These are phyloP conservation scores for Puya raimondii DNA, from an alignment of 176 grass and related monocot genomes.

Conservation along the genomic window DNA sequence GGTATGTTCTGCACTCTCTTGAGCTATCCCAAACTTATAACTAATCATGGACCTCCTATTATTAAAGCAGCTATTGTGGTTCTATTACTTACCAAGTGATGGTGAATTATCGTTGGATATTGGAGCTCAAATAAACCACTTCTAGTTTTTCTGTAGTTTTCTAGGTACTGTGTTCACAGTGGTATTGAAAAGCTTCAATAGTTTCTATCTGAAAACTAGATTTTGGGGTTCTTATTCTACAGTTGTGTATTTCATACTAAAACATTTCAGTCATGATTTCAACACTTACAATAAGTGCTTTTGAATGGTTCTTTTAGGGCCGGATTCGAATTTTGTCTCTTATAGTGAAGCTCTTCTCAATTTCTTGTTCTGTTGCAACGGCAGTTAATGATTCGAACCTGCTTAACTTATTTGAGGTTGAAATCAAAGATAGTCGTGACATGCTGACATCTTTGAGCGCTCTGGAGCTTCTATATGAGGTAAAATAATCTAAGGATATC, in stretches of 20 bases:
- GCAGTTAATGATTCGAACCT: constrained; percentile 56
- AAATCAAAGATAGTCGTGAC: constrained; percentile 79
- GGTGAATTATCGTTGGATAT: no score
- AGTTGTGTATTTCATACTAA: constrained; percentile 4
- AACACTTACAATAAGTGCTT: constrained; percentile 1
- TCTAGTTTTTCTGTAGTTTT: no score
- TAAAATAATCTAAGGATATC: constrained; percentile 12
- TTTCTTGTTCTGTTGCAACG: constrained; percentile 51
- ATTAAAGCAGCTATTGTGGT: background rate
- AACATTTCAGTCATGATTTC: background rate
- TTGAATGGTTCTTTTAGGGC: constrained; percentile 36
- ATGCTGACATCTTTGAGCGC: constrained; percentile 65
- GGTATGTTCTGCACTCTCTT: constrained; percentile 30
- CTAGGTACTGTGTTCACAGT: no score
- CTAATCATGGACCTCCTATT: background rate
- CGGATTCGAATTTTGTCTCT: constrained; percentile 68
- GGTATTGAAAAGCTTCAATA: no score
- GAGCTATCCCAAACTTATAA: background rate
- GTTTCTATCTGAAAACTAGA: no score
- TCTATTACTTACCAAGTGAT: no score
- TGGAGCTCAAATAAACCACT: no score
- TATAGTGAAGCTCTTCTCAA: constrained; percentile 68
- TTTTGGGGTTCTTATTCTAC: background rate
- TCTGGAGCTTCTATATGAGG: constrained; percentile 89
- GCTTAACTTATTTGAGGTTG: constrained; percentile 73